Evolutionary conservation across 805 yeast species (phyloP), one percentile per base, ranked within the genome.

Genomic region (Nakazawaea peltata): DNA sequence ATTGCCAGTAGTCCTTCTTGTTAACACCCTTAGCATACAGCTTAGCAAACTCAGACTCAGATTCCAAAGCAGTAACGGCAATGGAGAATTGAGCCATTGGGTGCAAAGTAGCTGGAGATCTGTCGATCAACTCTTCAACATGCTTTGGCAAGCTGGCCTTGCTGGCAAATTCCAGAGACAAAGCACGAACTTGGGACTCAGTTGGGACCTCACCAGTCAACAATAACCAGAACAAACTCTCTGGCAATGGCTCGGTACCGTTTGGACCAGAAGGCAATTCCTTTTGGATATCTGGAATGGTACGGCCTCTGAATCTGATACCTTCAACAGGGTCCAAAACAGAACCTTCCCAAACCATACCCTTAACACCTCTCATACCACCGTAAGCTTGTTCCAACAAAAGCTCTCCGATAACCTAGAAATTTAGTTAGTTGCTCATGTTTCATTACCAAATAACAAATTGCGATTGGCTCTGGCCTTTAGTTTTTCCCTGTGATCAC

Each of bases 81-180:
- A 83, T 80, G 45, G 87, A 77, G 56, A 82, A 78, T 67, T 82
- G 94, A 37, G 94, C 88, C 94, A 82, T 82, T 64, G 94, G 92
- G 63, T 83, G 92, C 53, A 83, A 68, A 56, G 73, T 63, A 43
- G 77, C 67, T 56, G 94, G 94, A 46, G 81, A 69, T 53, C 74
- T 69, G 69, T 81, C 87, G 47, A 82, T 67, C 42, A 81, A 60
- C 50, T 77, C 80, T 51, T 65, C 69, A 45, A 82, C 90, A 57
- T 82, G 88, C 54, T 76, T 76, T 57, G 94, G 94, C 48, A 82
- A 64, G 49, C 72, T 73, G 26, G 87, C 65, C 63, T 87, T 78
- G 37, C 85, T 81, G 48, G 87, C 87, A 45, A 83, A 68, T 62
- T 82, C 92, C 39, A 74, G 78, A 42, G 83, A 73, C 39, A 82